Conservation (phyloP, 345 rosid genomes). For the Hibiscus tridactylites region DNA sequence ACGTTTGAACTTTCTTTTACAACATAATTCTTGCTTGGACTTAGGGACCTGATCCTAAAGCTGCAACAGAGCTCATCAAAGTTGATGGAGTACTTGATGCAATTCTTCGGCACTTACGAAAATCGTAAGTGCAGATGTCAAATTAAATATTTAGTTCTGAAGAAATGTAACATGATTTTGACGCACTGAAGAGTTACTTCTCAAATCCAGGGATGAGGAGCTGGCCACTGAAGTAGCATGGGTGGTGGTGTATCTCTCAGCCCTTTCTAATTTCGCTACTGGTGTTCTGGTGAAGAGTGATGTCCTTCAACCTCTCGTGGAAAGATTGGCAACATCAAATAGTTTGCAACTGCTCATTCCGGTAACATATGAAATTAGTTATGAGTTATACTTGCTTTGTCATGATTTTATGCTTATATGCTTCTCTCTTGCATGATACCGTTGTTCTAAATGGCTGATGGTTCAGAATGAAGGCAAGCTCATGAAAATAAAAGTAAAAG, state of each 20-base stretch:
- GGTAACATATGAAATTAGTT: constrained; percentile 30
- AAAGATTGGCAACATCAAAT: constrained; percentile 68
- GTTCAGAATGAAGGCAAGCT: constrained; percentile 1
- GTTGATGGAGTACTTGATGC: constrained; percentile 74
- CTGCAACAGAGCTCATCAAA: constrained; percentile 67
- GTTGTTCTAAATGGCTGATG: neutral
- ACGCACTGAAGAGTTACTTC: neutral
- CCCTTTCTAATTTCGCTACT: constrained; percentile 80
- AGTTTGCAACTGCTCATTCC: constrained; percentile 88
- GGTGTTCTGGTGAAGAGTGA: constrained; percentile 61
- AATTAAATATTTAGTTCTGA: neutral
- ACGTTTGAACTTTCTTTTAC: constrained; percentile 20
- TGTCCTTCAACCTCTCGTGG: constrained; percentile 61
- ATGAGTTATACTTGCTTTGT: neutral
- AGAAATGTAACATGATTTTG: neutral
- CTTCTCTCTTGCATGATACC: neutral
- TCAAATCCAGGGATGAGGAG: constrained; percentile 71
- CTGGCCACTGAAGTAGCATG: constrained; percentile 91
- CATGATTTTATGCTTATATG: neutral
- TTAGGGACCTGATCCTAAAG: constrained; percentile 90
- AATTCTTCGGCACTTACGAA: constrained; percentile 73
- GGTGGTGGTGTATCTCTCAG: constrained; percentile 94
- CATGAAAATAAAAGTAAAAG: neutral
- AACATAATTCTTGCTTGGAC: constrained; percentile 22
- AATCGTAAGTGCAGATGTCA: constrained; percentile 46